Percentiles rank a stretch among this genome's conserved stretches.
These are phyloP conservation scores for Trichoderma cornu-damae DNA, from an alignment of 2,329 filamentous ascomycete species.

Conservation along the genomic window DNA sequence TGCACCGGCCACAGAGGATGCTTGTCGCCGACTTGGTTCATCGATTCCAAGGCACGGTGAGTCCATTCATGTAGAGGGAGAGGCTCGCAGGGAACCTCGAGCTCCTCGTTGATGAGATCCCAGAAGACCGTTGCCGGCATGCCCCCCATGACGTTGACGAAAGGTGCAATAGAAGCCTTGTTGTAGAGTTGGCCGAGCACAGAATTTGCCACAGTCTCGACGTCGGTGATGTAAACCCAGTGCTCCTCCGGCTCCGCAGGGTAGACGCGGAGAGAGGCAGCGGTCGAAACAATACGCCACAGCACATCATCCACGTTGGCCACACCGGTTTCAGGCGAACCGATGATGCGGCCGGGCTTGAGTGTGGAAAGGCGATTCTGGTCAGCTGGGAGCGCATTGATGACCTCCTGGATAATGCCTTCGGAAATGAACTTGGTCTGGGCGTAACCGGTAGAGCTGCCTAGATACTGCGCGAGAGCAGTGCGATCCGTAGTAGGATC, in stretches of 20 bases:
- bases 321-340: constrained; percentile 21
- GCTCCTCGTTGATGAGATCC: constrained; percentile 21
- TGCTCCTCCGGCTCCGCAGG: constrained; percentile 15
- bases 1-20: constrained; percentile 28
- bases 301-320: constrained; percentile 26
- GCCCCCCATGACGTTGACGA: constrained; percentile 20
- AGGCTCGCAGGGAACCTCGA: constrained; percentile 18
- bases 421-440: constrained; percentile 27
- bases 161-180: not conserved
- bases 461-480: constrained; percentile 1
- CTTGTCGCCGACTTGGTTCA: constrained; percentile 20
- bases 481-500: constrained; percentile 1
- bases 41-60: constrained; percentile 14
- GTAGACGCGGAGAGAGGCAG: constrained; percentile 17
- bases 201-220: constrained; percentile 19
- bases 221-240: constrained; percentile 22
- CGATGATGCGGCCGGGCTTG: constrained; percentile 26
- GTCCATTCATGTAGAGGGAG: constrained; percentile 21
- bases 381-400: not conserved
- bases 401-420: constrained; percentile 19
- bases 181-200: constrained; percentile 18
- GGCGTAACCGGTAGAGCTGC: constrained; percentile 20
- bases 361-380: constrained; percentile 21
- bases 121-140: constrained; percentile 23
- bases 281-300: constrained; percentile 23